phyloP scores from a whole-genome alignment of 148 eudicot species.

The Beta vulgaris region DNA sequence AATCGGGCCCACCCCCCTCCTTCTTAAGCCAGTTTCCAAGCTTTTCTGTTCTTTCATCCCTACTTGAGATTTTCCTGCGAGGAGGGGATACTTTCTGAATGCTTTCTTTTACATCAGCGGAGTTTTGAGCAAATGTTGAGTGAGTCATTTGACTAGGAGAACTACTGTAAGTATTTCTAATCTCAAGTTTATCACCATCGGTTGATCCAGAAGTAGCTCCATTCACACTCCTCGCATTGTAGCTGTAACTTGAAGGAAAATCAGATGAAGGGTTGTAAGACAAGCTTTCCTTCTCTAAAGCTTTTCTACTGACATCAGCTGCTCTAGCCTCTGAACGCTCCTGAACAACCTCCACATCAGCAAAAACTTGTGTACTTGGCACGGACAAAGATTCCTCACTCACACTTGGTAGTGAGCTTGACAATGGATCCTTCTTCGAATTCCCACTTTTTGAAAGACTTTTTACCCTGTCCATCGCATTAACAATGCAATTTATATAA shows the following conservation, averaged over 20 bases:
- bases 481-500: neutral
- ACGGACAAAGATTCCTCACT: constrained; percentile 57
- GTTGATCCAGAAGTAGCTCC: constrained; percentile 29
- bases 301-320: constrained; percentile 55
- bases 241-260: constrained; percentile 43
- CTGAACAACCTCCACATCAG: constrained; percentile 53
- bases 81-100: constrained; percentile 93
- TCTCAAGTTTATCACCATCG: constrained; percentile 53
- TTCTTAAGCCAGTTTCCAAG: constrained; percentile 56
- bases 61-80: constrained; percentile 63
- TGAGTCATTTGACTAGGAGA: constrained; percentile 43
- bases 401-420: constrained; percentile 44
- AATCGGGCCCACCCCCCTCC: constrained; percentile 60
- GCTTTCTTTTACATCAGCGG: constrained; percentile 57
- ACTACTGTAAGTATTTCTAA: constrained; percentile 43
- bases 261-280: constrained; percentile 48
- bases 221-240: constrained; percentile 47
- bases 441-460: constrained; percentile 92
- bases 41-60: constrained; percentile 80
- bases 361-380: constrained; percentile 40
- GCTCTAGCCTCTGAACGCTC: constrained; percentile 60
- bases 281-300: constrained; percentile 45
- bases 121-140: constrained; percentile 39
- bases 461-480: constrained; percentile 69
- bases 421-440: constrained; percentile 67